phyloP scores from a whole-genome alignment of 805 yeast species.

The Metschnikowia chrysomelidarum region DNA sequence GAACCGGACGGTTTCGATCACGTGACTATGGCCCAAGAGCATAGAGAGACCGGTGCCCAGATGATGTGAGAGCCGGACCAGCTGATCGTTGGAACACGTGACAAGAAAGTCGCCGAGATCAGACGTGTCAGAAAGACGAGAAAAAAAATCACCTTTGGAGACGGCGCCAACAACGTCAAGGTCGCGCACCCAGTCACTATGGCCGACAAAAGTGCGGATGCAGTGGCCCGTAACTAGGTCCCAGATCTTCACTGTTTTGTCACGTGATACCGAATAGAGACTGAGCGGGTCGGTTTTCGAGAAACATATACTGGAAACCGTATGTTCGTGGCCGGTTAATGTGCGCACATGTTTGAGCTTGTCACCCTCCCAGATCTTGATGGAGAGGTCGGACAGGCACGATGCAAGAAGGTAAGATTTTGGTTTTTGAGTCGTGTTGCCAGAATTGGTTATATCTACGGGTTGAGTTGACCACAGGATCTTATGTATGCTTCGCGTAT shows the following conservation, averaged over 20 bases:
- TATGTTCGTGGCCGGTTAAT: constrained; percentile 83
- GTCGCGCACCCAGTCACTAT: constrained; percentile 84
- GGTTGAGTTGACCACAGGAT: constrained; percentile 51
- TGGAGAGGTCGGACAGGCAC: constrained; percentile 50
- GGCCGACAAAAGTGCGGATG: constrained; percentile 65
- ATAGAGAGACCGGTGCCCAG: constrained; percentile 67
- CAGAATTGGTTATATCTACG: constrained; percentile 32
- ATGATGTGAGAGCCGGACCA: constrained; percentile 63
- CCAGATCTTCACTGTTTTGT: constrained; percentile 61
- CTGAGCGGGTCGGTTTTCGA: constrained; percentile 44
- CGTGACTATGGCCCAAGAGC: constrained; percentile 79
- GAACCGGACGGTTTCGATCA: constrained; percentile 69
- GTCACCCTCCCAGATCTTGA: constrained; percentile 72
- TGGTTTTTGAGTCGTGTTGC: constrained; percentile 23
- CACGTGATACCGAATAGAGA: constrained; percentile 64
- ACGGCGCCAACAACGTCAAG: constrained; percentile 42
- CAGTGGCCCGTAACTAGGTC: constrained; percentile 68
- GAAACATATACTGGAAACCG: constrained; percentile 65
- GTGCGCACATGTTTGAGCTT: constrained; percentile 54
- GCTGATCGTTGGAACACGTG: constrained; percentile 78
- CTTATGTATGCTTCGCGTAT: constrained; percentile 64
- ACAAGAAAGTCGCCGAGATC: constrained; percentile 54
- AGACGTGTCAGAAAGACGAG: constrained; percentile 9
- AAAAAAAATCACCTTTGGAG: constrained; percentile 13
- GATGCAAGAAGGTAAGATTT: constrained; percentile 41